These are phyloP conservation scores for Omphalotus guepiniiformis DNA, from an alignment of 768 basidiomycete species.

Conservation along the genomic window DNA sequence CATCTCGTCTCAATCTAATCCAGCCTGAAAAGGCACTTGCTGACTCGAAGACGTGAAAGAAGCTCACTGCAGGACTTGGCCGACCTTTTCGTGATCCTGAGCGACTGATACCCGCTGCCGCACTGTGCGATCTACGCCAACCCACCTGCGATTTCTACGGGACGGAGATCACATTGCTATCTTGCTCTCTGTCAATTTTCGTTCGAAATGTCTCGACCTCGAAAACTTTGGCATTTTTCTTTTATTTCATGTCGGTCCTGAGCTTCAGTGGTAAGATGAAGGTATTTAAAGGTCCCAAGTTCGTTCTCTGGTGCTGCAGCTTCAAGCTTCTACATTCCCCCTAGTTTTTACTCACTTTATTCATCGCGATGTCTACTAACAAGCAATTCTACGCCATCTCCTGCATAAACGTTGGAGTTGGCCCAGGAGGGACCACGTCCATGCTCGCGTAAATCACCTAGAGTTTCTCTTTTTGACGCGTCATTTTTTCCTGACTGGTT, in stretches of 20 bases:
- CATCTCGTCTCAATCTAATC: too few relatives aligned
- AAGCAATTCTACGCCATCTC: conserved; percentile 57
- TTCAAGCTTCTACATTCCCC: conserved; percentile 10
- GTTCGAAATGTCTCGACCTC: background rate
- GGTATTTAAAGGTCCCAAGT: background rate
- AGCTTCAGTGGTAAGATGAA: background rate
- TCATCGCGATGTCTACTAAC: conserved; percentile 13
- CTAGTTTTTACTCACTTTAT: conserved; percentile 16
- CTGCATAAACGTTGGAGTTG: conserved; percentile 71
- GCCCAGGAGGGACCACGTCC: conserved; percentile 74
- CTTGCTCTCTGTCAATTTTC: background rate
- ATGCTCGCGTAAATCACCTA: conserved; percentile 67
- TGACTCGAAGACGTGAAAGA: too few relatives aligned
- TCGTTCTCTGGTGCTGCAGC: background rate
- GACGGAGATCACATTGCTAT: background rate
- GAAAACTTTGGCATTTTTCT: conserved; percentile 17
- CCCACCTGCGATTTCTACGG: conserved; percentile 5
- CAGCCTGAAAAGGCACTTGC: too few relatives aligned
- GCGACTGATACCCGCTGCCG: too few relatives aligned
- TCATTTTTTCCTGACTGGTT: conserved; percentile 11
- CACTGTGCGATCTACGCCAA: too few relatives aligned
- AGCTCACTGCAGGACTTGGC: too few relatives aligned
- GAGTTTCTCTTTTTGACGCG: background rate
- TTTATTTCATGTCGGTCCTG: background rate
- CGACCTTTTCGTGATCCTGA: too few relatives aligned